Conservation (phyloP, 164 flowering plant species). For the Dillenia suffruticosa region DNA sequence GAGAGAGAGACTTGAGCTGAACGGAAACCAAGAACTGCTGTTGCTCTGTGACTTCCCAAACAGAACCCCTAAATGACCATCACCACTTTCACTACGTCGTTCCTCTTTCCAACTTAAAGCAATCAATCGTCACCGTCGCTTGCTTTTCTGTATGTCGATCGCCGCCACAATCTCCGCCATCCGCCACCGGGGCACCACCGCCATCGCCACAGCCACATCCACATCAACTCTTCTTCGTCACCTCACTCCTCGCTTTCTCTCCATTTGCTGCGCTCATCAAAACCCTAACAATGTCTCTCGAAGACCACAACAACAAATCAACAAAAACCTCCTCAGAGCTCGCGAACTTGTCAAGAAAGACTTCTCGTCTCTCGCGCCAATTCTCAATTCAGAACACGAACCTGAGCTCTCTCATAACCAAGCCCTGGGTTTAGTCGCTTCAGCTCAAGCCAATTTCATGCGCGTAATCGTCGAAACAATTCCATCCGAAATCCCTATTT, state of each 20-base stretch:
- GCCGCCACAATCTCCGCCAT: conserved; percentile 33
- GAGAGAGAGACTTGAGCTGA: too few species aligned
- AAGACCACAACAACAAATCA: conserved; percentile 26
- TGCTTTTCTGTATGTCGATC: conserved; percentile 21
- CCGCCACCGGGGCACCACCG: conserved; percentile 21
- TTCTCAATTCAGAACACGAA: conserved; percentile 27
- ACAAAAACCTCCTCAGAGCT: conserved; percentile 53
- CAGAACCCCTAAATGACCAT: too few species aligned
- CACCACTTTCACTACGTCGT: too few species aligned
- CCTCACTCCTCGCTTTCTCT: conserved; percentile 5
- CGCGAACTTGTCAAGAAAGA: conserved; percentile 43
- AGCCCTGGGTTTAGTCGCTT: conserved; percentile 73
- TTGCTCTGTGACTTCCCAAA: too few species aligned
- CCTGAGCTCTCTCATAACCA: conserved; percentile 48
- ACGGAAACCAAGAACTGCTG: too few species aligned
- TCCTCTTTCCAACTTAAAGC: too few species aligned
- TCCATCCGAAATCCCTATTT: not conserved
- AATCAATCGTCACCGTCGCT: too few species aligned
- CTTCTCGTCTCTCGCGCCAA: conserved; percentile 45
- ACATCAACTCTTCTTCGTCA: conserved; percentile 16
- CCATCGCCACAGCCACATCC: conserved; percentile 15
- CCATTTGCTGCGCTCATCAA: conserved; percentile 24
- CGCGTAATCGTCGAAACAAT: conserved; percentile 65
- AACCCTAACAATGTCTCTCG: conserved; percentile 29
- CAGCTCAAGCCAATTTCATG: conserved; percentile 96